Conservation (phyloP, 2,329 filamentous ascomycete genomes). For the Xylaria sp. region DNA sequence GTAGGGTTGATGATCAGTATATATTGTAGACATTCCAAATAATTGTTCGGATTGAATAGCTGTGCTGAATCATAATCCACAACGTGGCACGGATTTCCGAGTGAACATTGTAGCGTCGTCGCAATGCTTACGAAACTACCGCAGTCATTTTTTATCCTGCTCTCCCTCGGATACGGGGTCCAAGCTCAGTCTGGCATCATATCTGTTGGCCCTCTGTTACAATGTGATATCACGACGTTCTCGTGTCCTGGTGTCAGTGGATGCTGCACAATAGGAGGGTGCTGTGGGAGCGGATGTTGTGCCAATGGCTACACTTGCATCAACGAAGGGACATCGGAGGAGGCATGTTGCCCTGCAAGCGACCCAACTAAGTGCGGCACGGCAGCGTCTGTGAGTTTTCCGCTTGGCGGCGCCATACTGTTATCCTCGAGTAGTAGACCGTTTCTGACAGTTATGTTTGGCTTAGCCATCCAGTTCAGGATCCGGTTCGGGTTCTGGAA, state of each 20-base stretch:
- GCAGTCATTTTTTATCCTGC: neutral
- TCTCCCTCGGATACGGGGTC: neutral
- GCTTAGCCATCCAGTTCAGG: neutral
- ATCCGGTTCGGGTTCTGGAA: neutral
- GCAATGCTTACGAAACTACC: neutral
- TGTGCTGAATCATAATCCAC: neutral
- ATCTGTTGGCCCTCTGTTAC: constrained; percentile 15
- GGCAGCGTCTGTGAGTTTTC: constrained; percentile 3
- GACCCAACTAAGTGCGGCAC: constrained; percentile 20
- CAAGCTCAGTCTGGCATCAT: constrained; percentile 15
- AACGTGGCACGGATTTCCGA: neutral
- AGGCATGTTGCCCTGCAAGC: constrained; percentile 18
- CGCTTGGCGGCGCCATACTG: neutral
- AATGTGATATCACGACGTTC: constrained; percentile 14
- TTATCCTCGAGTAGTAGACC: neutral
- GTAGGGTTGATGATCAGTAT: neutral
- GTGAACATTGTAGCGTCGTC: neutral
- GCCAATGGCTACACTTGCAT: constrained; percentile 14
- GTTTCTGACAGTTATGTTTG: neutral
- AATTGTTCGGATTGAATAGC: too few species aligned
- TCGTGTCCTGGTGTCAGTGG: constrained; percentile 14
- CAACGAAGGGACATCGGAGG: constrained; percentile 22
- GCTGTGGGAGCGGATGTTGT: constrained; percentile 23
- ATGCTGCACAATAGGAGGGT: constrained; percentile 16
- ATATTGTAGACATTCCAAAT: neutral